Evolutionary conservation across 768 basidiomycete genomes (phyloP).

Genomic region (Pleurotus eryngii): DNA sequence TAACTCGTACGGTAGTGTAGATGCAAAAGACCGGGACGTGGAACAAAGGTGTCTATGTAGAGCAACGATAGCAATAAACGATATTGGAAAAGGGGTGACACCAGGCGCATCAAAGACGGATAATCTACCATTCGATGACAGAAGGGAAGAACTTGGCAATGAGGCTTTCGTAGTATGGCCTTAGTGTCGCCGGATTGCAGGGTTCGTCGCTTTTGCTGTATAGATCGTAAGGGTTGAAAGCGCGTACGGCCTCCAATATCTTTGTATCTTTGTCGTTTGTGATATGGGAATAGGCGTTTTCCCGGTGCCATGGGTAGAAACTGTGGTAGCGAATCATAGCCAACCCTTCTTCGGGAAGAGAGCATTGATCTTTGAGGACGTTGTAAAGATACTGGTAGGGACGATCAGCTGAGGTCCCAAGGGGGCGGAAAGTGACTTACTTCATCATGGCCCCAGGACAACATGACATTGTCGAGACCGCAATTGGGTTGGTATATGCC

Average conservation of each 20-base stretch:
- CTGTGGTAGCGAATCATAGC: slow-evolving; percentile 95
- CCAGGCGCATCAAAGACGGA: neutral
- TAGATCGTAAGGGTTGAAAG: slow-evolving; percentile 93
- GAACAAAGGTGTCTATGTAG: neutral
- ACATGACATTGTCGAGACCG: slow-evolving; percentile 83
- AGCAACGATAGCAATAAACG: slow-evolving; percentile 5
- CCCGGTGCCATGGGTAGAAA: slow-evolving; percentile 96
- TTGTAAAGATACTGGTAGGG: slow-evolving; percentile 70
- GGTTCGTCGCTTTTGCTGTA: slow-evolving; percentile 86
- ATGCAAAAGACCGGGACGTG: neutral
- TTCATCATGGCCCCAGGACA: slow-evolving; percentile 92
- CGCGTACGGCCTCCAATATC: slow-evolving; percentile 69
- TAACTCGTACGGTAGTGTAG: neutral
- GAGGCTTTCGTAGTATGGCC: slow-evolving; percentile 80
- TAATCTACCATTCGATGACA: slow-evolving; percentile 70
- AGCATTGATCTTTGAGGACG: slow-evolving; percentile 79
- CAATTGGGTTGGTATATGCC: slow-evolving; percentile 79
- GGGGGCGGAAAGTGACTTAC: slow-evolving; percentile 34
- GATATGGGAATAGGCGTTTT: slow-evolving; percentile 79
- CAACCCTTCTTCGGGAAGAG: slow-evolving; percentile 75
- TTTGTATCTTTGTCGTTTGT: slow-evolving; percentile 66
- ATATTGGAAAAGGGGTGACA: neutral
- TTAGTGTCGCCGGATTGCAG: slow-evolving; percentile 56
- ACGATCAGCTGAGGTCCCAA: neutral
- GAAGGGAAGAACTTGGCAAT: slow-evolving; percentile 86